phyloP scores from a whole-genome alignment of 2,329 filamentous ascomycete genomes.

The Capronia coronata region DNA sequence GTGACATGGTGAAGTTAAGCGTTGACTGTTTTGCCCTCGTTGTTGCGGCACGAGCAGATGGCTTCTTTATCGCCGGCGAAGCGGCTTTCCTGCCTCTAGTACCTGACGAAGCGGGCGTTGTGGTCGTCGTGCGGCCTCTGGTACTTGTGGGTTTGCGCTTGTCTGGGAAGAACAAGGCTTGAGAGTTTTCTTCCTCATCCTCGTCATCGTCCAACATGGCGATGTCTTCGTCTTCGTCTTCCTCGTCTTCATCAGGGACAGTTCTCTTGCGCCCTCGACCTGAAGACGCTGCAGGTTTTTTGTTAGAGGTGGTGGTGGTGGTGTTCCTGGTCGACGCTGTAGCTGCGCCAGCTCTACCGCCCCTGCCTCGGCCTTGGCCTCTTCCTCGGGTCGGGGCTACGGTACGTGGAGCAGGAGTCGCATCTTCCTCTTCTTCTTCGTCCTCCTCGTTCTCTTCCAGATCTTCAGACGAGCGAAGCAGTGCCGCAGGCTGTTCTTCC shows the following conservation, averaged over 20 bases:
- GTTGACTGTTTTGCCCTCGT: slow-evolving; percentile 33
- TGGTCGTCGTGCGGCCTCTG: slow-evolving; percentile 17
- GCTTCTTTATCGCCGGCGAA: slow-evolving; percentile 31
- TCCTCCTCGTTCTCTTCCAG: slow-evolving; percentile 31
- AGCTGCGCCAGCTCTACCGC: slow-evolving; percentile 39
- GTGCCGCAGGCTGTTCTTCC: slow-evolving; percentile 68
- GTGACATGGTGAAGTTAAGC: slow-evolving; percentile 38
- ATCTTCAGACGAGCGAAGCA: slow-evolving; percentile 47
- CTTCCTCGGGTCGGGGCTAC: slow-evolving; percentile 42
- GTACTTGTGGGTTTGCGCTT: slow-evolving; percentile 16
- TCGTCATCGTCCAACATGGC: slow-evolving; percentile 39
- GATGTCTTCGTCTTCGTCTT: slow-evolving; percentile 35
- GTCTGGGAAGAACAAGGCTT: slow-evolving; percentile 28
- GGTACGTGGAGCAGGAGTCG: slow-evolving; percentile 35
- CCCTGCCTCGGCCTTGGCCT: slow-evolving; percentile 41
- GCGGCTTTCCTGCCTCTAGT: slow-evolving; percentile 17
- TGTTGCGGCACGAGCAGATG: slow-evolving; percentile 34
- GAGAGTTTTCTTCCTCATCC: slow-evolving; percentile 30
- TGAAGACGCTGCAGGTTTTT: slow-evolving; percentile 30
- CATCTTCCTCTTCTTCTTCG: slow-evolving; percentile 43
- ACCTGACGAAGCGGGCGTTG: not conserved
- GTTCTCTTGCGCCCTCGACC: slow-evolving; percentile 31
- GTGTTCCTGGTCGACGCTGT: slow-evolving; percentile 35
- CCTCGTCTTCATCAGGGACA: slow-evolving; percentile 27
- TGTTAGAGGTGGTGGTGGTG: slow-evolving; percentile 30